Percentiles rank a stretch among this genome's conserved stretches.
Conservation (phyloP, 805 yeast genomes). For the Torulaspora maleeae region DNA sequence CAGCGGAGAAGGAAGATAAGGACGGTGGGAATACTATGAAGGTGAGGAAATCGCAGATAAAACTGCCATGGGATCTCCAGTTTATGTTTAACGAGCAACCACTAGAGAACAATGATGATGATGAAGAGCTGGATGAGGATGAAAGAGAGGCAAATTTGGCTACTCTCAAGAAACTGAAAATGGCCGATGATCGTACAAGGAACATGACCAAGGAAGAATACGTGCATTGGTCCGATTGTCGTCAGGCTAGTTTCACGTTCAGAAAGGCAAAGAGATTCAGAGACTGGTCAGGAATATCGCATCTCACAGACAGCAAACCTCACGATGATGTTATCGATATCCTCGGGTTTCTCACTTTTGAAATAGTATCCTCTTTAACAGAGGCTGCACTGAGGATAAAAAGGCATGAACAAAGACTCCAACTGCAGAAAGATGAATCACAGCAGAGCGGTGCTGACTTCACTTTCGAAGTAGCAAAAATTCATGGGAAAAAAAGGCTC, state of each 20-base stretch:
- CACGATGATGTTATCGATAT: slow-evolving; percentile 96
- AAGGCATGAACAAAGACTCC: slow-evolving; percentile 54
- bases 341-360: slow-evolving; percentile 90
- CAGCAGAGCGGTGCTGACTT: slow-evolving; percentile 35
- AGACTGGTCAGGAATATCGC: slow-evolving; percentile 91
- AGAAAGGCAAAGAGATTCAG: slow-evolving; percentile 89
- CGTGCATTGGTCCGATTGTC: slow-evolving; percentile 98
- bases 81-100: slow-evolving; percentile 93
- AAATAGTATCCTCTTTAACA: slow-evolving; percentile 90
- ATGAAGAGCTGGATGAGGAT: slow-evolving; percentile 72
- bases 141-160: slow-evolving; percentile 86
- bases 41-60: slow-evolving; percentile 69
- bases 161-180: slow-evolving; percentile 80
- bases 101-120: slow-evolving; percentile 61
- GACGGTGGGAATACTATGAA: slow-evolving; percentile 44
- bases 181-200: slow-evolving; percentile 89
- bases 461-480: slow-evolving; percentile 39
- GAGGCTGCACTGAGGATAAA: slow-evolving; percentile 86
- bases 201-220: slow-evolving; percentile 96
- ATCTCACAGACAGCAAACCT: slow-evolving; percentile 82
- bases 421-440: slow-evolving; percentile 37
- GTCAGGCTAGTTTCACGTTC: slow-evolving; percentile 95
- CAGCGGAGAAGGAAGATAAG: slow-evolving; percentile 40
- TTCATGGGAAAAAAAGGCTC: slow-evolving; percentile 50
- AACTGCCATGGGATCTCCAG: slow-evolving; percentile 92